phyloP scores from a whole-genome alignment of 2,329 filamentous ascomycete genomes.

The Dactylellina cionopaga region DNA sequence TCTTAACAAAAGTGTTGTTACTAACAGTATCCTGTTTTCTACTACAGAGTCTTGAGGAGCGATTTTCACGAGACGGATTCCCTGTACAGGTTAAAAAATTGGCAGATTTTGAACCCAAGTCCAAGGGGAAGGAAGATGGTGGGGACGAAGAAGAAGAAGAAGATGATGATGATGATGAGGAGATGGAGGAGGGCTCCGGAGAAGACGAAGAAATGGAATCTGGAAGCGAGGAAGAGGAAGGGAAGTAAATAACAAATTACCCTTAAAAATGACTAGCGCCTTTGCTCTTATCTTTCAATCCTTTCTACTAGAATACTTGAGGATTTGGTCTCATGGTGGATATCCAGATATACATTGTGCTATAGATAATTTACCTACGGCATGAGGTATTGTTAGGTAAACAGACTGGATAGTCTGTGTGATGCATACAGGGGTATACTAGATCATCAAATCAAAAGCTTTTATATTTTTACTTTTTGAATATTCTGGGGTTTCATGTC shows the following conservation, averaged over 20 bases:
- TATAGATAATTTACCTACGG: not conserved
- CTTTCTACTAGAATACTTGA: too few species aligned
- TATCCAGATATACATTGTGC: not conserved
- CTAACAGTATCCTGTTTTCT: constrained; percentile 53
- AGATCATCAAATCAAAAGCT: not conserved
- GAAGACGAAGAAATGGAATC: constrained; percentile 39
- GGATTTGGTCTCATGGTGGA: not conserved
- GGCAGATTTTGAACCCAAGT: constrained; percentile 28
- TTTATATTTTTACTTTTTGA: not conserved
- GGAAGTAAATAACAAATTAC: constrained; percentile 1
- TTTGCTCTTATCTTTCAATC: too few species aligned
- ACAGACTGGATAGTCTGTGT: constrained; percentile 3
- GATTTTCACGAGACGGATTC: constrained; percentile 80
- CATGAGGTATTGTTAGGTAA: not conserved
- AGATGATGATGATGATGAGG: constrained; percentile 23
- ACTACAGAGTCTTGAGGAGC: constrained; percentile 77
- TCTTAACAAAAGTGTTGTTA: too few species aligned
- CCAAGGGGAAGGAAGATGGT: constrained; percentile 21
- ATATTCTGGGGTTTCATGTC: too few species aligned
- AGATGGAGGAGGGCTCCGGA: constrained; percentile 19
- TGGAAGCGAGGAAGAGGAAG: constrained; percentile 23
- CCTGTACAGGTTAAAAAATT: constrained; percentile 78
- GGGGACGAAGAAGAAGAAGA: constrained; percentile 43
- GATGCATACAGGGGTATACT: not conserved
- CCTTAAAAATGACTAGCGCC: too few species aligned